These are phyloP conservation scores for Picochlorum sp. DNA, from an alignment of 139 green algal genomes.

Conservation along the genomic window DNA sequence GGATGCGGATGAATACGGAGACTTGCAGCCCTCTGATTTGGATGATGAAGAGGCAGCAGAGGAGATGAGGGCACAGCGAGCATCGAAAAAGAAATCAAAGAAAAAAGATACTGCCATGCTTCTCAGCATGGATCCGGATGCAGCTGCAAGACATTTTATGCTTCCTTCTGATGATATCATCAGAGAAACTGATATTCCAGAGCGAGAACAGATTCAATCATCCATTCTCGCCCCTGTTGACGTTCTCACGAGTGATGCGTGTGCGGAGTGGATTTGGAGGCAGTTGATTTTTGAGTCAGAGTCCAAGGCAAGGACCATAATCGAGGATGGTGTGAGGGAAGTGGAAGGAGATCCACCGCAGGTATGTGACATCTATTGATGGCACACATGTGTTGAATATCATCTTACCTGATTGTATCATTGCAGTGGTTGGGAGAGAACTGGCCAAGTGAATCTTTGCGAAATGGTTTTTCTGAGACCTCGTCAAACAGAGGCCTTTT, in stretches of 20 bases:
- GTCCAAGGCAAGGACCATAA: conserved; percentile 7
- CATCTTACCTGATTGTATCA: too few species aligned
- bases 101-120: conserved; percentile 11
- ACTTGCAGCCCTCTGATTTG: conserved; percentile 8
- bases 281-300: conserved; percentile 13
- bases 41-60: conserved; percentile 21
- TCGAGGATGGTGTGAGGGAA: conserved; percentile 55
- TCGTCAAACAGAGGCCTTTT: conserved; percentile 5
- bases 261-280: conserved; percentile 27
- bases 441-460: neutral
- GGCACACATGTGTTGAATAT: neutral
- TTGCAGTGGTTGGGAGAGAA: conserved; percentile 10
- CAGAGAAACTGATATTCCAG: conserved; percentile 62
- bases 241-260: conserved; percentile 13
- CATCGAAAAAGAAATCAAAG: neutral
- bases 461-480: conserved; percentile 4
- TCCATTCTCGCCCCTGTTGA: conserved; percentile 6
- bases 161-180: conserved; percentile 71
- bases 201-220: conserved; percentile 67
- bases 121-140: conserved; percentile 60
- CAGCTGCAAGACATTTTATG: conserved; percentile 62
- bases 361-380: neutral
- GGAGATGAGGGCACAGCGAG: conserved; percentile 14
- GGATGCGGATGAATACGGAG: conserved; percentile 14
- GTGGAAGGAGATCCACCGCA: conserved; percentile 39